Base-by-base conservation (phyloP, 257 asterid genomes). In the Mentha longifolia region DNA sequence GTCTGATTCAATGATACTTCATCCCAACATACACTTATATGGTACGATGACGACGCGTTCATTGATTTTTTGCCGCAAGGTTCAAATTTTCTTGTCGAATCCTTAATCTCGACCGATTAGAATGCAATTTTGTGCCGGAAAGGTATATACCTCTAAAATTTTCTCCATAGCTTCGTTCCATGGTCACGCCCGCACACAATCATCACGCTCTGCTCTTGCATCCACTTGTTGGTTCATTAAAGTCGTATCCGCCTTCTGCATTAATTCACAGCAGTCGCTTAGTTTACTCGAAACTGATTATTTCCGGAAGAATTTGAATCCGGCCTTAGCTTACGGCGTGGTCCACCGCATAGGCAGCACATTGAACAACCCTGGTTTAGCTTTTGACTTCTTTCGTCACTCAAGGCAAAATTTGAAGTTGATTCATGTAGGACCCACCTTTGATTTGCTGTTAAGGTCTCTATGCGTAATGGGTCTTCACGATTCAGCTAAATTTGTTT, bases 151-250 rank as follows among this genome's bases (percentile, higher is more conserved):
- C 69, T 69, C 74, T 37, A 88, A 76, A 75, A 61, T 86, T 77
- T 75, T 79, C 70, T 65, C 85, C 75, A 50, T 80, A 61, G 78
- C 81, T 74, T 67, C 71, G 61, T 72, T 87, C 77, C 90, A 82
- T 65, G 83, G 80, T 75, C 76, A 69, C 37, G 58, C 86, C 74
- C 66, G 62, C 78, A 31, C 71, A 20, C 82, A 83, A 49, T 71
- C 79, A 4, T 58, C 85, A 20, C 81, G 39, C 67, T 33, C 79
- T 54, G 51, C 79, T 31, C 71, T 82, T 63, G 77, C 82, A 7
- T 76, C 86, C 43, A 55, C 89, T 30, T 51, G 77, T 58, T 94
- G 98, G 98, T 94, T 89, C 86, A 45, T 80, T 62, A 94, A 94
- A 80, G 94, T 87, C 35, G 85, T 91, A 17, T 89, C 85, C 77